These are phyloP conservation scores for Lichtheimia corymbifera DNA, from an alignment of 371 early-diverging fungal genomes.

Conservation along the genomic window DNA sequence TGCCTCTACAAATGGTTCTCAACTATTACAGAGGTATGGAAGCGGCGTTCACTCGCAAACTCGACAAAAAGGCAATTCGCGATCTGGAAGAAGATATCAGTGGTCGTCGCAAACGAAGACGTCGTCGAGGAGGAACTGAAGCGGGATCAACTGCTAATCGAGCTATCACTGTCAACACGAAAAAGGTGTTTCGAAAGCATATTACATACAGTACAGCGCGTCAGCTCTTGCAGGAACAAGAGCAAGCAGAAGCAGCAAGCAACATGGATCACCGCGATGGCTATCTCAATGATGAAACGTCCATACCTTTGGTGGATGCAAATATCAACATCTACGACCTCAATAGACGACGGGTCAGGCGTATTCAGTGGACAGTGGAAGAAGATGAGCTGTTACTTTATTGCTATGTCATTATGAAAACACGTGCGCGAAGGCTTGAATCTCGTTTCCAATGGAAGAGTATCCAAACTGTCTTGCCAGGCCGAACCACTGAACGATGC, in stretches of 20 bases:
- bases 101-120: conserved; percentile 9
- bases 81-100: conserved; percentile 6
- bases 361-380: conserved; percentile 33
- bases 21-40: conserved; percentile 45
- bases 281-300: no score
- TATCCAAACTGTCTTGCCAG: conserved; percentile 20
- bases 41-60: conserved; percentile 27
- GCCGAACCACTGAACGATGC: conserved; percentile 20
- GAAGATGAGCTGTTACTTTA: conserved; percentile 56
- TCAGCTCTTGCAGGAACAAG: neutral
- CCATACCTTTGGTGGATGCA: no score
- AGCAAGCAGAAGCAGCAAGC: no score
- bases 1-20: conserved; percentile 37
- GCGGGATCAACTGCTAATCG: neutral
- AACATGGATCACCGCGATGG: no score
- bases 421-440: conserved; percentile 8
- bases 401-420: conserved; percentile 32
- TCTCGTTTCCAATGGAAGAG: conserved; percentile 43
- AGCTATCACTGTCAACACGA: conserved; percentile 4
- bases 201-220: no score
- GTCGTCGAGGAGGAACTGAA: neutral
- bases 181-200: conserved; percentile 5
- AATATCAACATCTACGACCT: no score
- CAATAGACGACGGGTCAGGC: neutral
- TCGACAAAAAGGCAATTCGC: conserved; percentile 4